Conservation (phyloP, 352 stramenopile species). For the Globisporangium irregulare region DNA sequence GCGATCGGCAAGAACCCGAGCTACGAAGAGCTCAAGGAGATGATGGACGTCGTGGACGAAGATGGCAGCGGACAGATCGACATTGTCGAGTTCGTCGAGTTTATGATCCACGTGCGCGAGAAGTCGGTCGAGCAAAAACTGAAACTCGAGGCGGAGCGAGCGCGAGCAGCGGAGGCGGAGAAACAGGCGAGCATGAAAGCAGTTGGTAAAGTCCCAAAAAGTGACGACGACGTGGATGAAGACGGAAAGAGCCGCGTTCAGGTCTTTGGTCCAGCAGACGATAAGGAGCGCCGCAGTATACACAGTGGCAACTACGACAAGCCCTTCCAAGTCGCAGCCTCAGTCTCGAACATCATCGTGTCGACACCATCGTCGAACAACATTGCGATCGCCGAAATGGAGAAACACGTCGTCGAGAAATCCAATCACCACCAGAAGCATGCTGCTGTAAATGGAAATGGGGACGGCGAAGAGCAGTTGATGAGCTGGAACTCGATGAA, state of each 20-base stretch:
- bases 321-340: constrained; percentile 15
- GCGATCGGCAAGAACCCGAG: constrained; percentile 78
- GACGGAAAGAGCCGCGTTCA: constrained; percentile 17
- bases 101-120: constrained; percentile 79
- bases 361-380: constrained; percentile 12
- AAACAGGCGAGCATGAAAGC: background rate
- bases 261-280: constrained; percentile 8
- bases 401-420: background rate
- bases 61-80: constrained; percentile 84
- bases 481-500: constrained; percentile 12
- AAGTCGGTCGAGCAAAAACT: constrained; percentile 57
- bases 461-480: constrained; percentile 9
- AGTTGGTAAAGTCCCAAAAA: background rate
- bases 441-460: background rate
- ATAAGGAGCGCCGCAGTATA: constrained; percentile 8
- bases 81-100: constrained; percentile 85
- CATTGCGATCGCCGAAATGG: background rate
- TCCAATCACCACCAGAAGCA: constrained; percentile 1
- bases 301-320: constrained; percentile 18
- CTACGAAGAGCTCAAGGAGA: constrained; percentile 81
- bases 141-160: constrained; percentile 8
- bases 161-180: constrained; percentile 16
- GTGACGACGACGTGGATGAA: background rate
- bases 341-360: constrained; percentile 23
- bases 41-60: constrained; percentile 86